Evolutionary conservation across 2,329 filamentous ascomycete genomes (phyloP), one percentile per base, ranked within the genome.

Genomic region (Trichoderma breve): DNA sequence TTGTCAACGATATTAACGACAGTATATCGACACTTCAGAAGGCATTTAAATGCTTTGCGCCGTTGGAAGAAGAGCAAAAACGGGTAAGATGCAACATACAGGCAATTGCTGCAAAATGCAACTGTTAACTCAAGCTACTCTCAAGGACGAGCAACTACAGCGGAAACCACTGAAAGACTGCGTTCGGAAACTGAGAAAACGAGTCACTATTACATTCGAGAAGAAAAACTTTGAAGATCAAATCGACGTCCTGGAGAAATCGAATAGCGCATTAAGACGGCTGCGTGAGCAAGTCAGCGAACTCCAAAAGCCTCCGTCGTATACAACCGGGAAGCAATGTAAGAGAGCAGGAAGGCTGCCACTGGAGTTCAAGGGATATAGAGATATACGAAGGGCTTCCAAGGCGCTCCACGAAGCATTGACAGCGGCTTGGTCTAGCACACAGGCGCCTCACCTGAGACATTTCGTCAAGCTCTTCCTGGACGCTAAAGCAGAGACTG

Each of bases 401-500:
- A 68, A 34, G 3, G 53, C 53, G 12, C 55, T 68, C 4, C 21
- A 68, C 26, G 64, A 68, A 60, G 55, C 36, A n/a, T 36, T 67
- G 32, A 57, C 6, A 4, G n/a, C 32, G 18, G 24, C 65, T 24
- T 68, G 65, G 55, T 68, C 65, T 14, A 53, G 36, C 26, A 26
- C 65, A 21, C 26, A 60, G 3, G 12, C 36, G 1, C 53, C 65
- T 18, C 12, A 24, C 12, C 34, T 60, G 15, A 28, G 26, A 9
- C 65, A 68, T 6, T 47, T 68, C n/a, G 65, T 68, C 4, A 68
- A 18, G n/a, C 34, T 68, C 11, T 68, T 68, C 21, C 12, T 68
- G 11, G 36, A 68, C 26, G 55, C 65, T 8, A 68, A 60, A 26
- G 53, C 55, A 47, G 55, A 68, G 0, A 47, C 9, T 24, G 65